Evolutionary conservation across 2,329 filamentous ascomycete genomes (phyloP).

Genomic region (Dactylellina parvicollis): DNA sequence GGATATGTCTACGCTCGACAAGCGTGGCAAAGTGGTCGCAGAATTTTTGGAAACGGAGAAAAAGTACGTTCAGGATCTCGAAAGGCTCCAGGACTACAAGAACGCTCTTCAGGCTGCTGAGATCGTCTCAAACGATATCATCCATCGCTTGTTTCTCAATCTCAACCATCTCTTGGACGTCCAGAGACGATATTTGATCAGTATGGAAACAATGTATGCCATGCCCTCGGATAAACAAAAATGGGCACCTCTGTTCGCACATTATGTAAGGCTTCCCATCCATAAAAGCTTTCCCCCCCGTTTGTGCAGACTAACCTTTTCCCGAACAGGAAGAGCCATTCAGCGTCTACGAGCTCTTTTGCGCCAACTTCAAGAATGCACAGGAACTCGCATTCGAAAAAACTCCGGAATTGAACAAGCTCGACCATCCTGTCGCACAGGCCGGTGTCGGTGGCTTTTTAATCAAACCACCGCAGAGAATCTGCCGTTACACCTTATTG

Average conservation of each 20-base stretch:
- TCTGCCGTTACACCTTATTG: constrained; percentile 95
- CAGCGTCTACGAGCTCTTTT: constrained; percentile 94
- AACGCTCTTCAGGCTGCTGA: constrained; percentile 88
- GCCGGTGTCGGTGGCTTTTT: constrained; percentile 73
- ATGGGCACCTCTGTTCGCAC: constrained; percentile 91
- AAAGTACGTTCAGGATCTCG: constrained; percentile 96
- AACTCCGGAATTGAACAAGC: constrained; percentile 54
- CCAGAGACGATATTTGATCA: constrained; percentile 91
- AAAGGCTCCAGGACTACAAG: constrained; percentile 91
- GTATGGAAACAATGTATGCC: constrained; percentile 93
- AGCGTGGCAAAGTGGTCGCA: constrained; percentile 85
- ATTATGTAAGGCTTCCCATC: constrained; percentile 67
- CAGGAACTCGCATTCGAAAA: constrained; percentile 57
- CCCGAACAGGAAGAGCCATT: constrained; percentile 74
- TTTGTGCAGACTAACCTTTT: not conserved
- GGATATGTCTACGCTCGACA: constrained; percentile 67
- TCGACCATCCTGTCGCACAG: constrained; percentile 56
- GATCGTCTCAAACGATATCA: constrained; percentile 84
- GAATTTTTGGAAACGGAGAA: constrained; percentile 94
- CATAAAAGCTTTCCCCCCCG: constrained; percentile 6
- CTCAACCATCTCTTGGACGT: constrained; percentile 95
- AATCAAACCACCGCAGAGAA: constrained; percentile 92
- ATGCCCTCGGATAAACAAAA: constrained; percentile 79
- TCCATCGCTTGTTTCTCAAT: constrained; percentile 96
- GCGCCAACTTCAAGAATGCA: constrained; percentile 73